Conservation (phyloP, 1,284 basidiomycete genomes). For the Cryptococcus sp. region DNA sequence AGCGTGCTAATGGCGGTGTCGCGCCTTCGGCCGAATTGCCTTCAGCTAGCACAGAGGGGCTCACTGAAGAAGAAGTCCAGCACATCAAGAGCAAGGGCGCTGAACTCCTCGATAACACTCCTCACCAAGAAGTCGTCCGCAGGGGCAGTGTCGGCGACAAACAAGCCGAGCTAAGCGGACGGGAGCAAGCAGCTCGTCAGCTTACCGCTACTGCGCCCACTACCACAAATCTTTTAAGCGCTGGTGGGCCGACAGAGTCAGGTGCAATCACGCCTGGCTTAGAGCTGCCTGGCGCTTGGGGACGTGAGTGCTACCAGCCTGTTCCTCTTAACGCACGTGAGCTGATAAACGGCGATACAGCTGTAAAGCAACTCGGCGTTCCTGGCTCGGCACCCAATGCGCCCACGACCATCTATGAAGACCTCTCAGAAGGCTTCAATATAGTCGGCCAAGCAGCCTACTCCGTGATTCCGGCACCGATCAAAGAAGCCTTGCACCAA, state of each 20-base stretch:
- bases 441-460: conserved; percentile 43
- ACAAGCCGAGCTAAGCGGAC: conserved; percentile 30
- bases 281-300: conserved; percentile 49
- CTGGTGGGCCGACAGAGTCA: neutral
- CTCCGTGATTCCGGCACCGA: conserved; percentile 29
- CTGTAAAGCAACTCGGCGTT: conserved; percentile 20
- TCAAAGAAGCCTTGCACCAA: conserved; percentile 32
- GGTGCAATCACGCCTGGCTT: conserved; percentile 38
- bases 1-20: conserved; percentile 2
- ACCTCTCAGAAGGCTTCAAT: conserved; percentile 37
- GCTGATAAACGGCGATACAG: conserved; percentile 4
- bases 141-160: conserved; percentile 2
- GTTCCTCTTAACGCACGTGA: neutral
- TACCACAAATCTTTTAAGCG: neutral
- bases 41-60: neutral
- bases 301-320: conserved; percentile 27
- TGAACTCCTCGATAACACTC: conserved; percentile 19
- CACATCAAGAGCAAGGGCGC: conserved; percentile 15
- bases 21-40: neutral
- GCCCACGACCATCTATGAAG: conserved; percentile 37
- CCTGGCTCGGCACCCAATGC: conserved; percentile 30
- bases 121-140: conserved; percentile 9
- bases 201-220: conserved; percentile 19
- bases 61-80: conserved; percentile 9
- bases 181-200: conserved; percentile 45